phyloP scores from a whole-genome alignment of 129 eudicot species.

The Flaveria brownii region DNA sequence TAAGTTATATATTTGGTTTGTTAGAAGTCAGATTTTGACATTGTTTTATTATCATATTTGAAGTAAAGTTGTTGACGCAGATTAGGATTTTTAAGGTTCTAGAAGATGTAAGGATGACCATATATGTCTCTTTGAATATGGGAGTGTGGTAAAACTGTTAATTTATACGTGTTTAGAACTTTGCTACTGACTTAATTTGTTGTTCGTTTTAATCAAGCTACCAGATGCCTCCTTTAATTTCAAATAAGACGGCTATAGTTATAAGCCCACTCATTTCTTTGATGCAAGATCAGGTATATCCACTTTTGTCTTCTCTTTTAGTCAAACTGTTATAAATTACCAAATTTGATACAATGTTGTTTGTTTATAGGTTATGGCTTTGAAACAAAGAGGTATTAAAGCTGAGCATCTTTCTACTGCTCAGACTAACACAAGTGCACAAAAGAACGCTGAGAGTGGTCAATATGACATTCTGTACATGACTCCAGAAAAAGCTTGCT shows the following conservation, averaged over 20 bases:
- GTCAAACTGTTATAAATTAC: background rate
- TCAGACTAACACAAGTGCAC: conserved; percentile 61
- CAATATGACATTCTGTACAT: conserved; percentile 63
- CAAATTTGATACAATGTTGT: conserved; percentile 6
- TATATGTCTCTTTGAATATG: background rate
- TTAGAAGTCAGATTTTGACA: too few species aligned
- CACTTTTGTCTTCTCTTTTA: background rate
- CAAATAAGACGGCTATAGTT: conserved; percentile 71
- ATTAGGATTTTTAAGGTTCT: background rate
- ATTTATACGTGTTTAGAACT: conserved; percentile 11
- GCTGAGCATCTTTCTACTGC: conserved; percentile 84
- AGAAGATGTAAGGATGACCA: conserved; percentile 19
- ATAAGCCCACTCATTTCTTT: conserved; percentile 89
- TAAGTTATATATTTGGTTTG: background rate
- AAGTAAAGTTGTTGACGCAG: background rate
- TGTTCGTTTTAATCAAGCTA: conserved; percentile 49
- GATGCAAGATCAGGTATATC: conserved; percentile 92
- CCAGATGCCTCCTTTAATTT: conserved; percentile 83
- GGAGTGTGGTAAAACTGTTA: conserved; percentile 14
- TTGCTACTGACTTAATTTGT: conserved; percentile 16
- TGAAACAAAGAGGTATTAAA: conserved; percentile 79
- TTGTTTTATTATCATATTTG: background rate
- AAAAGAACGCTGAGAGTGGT: conserved; percentile 67
- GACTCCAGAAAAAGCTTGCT: conserved; percentile 93
- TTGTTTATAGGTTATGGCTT: conserved; percentile 74